phyloP scores from a whole-genome alignment of 345 rosid species.

The Arabidopsis suecica region DNA sequence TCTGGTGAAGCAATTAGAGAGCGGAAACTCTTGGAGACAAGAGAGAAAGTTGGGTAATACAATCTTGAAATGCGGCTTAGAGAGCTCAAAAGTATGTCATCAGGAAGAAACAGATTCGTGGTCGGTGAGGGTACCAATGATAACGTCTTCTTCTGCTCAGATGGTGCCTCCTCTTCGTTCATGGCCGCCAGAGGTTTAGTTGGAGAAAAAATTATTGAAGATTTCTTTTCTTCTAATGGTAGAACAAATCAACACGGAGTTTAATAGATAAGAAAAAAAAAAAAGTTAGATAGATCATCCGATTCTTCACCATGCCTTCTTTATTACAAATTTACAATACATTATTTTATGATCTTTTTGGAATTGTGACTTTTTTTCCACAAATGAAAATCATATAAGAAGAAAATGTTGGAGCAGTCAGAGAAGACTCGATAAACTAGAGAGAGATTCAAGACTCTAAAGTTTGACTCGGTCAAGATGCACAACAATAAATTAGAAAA shows the following conservation, averaged over 20 bases:
- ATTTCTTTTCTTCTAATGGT: not conserved
- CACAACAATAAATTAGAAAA: not conserved
- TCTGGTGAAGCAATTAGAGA: conserved; percentile 59
- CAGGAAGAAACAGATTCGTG: conserved; percentile 49
- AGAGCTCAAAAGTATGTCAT: conserved; percentile 65
- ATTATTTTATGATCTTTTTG: not conserved
- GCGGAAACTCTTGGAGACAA: conserved; percentile 61
- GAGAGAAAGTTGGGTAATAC: conserved; percentile 60
- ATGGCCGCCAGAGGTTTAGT: not conserved
- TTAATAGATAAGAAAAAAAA: not conserved
- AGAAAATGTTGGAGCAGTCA: not conserved
- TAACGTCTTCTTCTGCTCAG: conserved; percentile 12
- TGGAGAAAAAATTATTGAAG: not conserved
- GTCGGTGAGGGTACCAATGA: not conserved
- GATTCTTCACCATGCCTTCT: not conserved
- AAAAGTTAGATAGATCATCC: not conserved
- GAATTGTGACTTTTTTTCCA: not conserved
- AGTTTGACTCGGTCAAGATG: not conserved
- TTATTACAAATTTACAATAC: not conserved
- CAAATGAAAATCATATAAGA: not conserved
- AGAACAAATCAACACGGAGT: conserved; percentile 3
- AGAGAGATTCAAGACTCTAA: not conserved
- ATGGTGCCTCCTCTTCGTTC: conserved; percentile 6
- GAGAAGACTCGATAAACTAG: not conserved
- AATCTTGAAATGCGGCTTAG: conserved; percentile 63